Evolutionary conservation across 192 early-diverging fungal species (phyloP), one percentile per base, ranked within the genome.

Genomic region (Umbelopsis vinacea): DNA sequence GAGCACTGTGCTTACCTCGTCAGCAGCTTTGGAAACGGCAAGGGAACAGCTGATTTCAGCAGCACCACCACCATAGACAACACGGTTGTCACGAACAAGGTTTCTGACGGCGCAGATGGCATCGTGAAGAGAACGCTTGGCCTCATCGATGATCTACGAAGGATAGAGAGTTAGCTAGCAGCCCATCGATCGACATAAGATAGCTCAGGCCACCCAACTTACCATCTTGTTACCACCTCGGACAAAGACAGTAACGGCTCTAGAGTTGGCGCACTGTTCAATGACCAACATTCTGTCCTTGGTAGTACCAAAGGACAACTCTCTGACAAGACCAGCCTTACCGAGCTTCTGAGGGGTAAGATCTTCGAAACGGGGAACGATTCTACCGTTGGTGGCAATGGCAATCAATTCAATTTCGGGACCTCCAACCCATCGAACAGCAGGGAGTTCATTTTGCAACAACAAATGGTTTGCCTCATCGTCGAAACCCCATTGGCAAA

Each of bases 401-500:
- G 98, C 98, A 83, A 99, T 93, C 67, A 99, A 85, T 90, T 99
- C 98, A 67, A 99, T 94, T 83, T 99, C 98, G 17, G 97, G 97
- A 35, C 98, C 98, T 69, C 98, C 98, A 47, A 99, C 97, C 98
- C 98, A 99, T 75, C 98, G 91, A 66, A 98, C 95, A 70, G 96
- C 95, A 38, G 98, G 98, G 52, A 99, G 86, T 79, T 97, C 72
- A 84, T 98, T 96, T 83, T 99, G 98, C 84, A 98, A 85, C 68
- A 99, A 85, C 83, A 99, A 86, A 79, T 98, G 97, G 86, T 99
- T 99, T 52, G 98, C 98, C 82, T 99, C 98, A 76, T 99, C 98
- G 84, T 99, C 98, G 75, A 99, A 99, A 67, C 98, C 98, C 98
- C 98, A 99, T 82, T 99, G 98, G 86, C 98, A 99, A 54, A 97